Evolutionary conservation across 371 early-diverging fungal species (phyloP).

Genomic region (Conidiobolus incongruus): DNA sequence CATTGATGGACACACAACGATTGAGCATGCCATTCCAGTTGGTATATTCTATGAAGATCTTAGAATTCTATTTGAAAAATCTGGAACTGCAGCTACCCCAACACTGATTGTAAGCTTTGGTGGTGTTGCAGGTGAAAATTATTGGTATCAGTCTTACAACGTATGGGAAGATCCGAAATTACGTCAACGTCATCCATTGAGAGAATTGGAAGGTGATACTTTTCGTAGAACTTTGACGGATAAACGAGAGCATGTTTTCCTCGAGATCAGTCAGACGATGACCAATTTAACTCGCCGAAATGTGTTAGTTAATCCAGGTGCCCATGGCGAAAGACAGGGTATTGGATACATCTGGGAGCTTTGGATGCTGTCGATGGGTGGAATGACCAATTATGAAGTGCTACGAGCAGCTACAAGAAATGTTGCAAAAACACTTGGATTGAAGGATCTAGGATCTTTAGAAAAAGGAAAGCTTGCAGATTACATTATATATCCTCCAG

Average conservation of each 20-base stretch:
- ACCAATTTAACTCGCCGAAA: neutral
- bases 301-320: neutral
- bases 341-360: slow-evolving; percentile 1
- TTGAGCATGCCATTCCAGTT: neutral
- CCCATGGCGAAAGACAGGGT: neutral
- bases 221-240: neutral
- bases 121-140: slow-evolving; percentile 1
- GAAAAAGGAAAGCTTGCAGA: too few relatives aligned
- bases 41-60: neutral
- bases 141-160: neutral
- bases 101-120: neutral
- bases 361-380: neutral
- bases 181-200: neutral
- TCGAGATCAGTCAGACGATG: neutral
- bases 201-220: neutral
- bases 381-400: neutral
- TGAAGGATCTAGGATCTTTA: neutral
- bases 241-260: neutral
- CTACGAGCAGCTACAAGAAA: neutral
- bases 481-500: too few relatives aligned
- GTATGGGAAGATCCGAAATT: neutral
- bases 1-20: neutral
- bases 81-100: neutral
- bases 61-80: neutral
- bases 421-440: neutral